Percentiles rank a stretch among this genome's conserved stretches.
Evolutionary conservation across 805 yeast species (phyloP).

Genomic region (Schwanniomyces vanrijiae): DNA sequence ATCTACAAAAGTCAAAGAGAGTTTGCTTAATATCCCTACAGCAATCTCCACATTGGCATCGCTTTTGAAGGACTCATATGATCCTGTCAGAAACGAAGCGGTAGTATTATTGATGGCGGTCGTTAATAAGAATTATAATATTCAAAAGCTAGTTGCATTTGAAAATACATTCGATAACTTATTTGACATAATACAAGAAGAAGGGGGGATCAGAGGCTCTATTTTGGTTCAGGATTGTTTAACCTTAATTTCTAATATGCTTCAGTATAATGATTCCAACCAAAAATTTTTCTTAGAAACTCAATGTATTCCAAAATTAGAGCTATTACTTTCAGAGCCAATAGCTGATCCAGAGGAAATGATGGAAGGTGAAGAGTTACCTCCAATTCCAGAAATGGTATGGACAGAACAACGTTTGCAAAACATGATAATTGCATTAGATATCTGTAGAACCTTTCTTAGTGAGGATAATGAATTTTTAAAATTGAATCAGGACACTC

Average conservation of each 20-base stretch:
- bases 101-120: slow-evolving; percentile 80
- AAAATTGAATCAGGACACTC: slow-evolving; percentile 55
- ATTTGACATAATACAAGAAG: slow-evolving; percentile 77
- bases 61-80: slow-evolving; percentile 51
- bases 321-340: slow-evolving; percentile 63
- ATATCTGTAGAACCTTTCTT: slow-evolving; percentile 71
- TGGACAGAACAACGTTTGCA: slow-evolving; percentile 79
- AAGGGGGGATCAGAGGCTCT: slow-evolving; percentile 88
- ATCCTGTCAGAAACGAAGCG: slow-evolving; percentile 87
- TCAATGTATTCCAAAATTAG: slow-evolving; percentile 68
- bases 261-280: slow-evolving; percentile 83
- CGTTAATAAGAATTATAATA: slow-evolving; percentile 76
- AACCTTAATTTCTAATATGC: slow-evolving; percentile 66
- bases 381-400: slow-evolving; percentile 39
- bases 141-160: slow-evolving; percentile 91
- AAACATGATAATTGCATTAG: slow-evolving; percentile 67
- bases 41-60: slow-evolving; percentile 75
- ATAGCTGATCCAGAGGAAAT: slow-evolving; percentile 35
- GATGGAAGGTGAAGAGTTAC: slow-evolving; percentile 13
- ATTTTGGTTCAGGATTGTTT: slow-evolving; percentile 90
- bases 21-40: slow-evolving; percentile 69
- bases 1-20: slow-evolving; percentile 69
- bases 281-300: slow-evolving; percentile 88
- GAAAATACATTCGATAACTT: slow-evolving; percentile 86
- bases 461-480: slow-evolving; percentile 69